Evolutionary conservation across 1,284 basidiomycete species (phyloP).

Genomic region (Rhodotorula sp.): DNA sequence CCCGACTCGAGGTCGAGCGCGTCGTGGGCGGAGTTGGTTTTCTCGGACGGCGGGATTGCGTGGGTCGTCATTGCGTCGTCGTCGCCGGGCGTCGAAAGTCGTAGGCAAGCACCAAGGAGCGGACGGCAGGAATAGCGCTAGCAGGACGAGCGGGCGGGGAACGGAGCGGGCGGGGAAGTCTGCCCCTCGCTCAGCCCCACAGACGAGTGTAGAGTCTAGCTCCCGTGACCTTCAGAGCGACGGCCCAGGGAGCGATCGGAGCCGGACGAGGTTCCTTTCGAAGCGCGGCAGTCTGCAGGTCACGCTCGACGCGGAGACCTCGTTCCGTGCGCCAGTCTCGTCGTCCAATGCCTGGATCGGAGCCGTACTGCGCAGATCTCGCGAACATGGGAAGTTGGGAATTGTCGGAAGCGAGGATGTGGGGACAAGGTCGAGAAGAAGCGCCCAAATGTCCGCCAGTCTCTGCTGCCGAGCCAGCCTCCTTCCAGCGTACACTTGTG

Average conservation of each 20-base stretch:
- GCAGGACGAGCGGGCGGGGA: neutral
- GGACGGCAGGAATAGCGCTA: neutral
- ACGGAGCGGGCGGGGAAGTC: neutral
- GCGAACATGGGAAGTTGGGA: too few species aligned
- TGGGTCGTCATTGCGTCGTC: neutral
- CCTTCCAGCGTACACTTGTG: too few species aligned
- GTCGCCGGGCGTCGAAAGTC: neutral
- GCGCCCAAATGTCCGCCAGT: too few species aligned
- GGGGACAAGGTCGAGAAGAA: too few species aligned
- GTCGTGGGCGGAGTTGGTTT: neutral
- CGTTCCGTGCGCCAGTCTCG: too few species aligned
- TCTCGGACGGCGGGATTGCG: conserved; percentile 2
- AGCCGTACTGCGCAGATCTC: too few species aligned
- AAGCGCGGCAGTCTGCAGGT: too few species aligned
- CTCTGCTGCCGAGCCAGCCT: too few species aligned
- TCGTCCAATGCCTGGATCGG: too few species aligned
- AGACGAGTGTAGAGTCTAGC: neutral
- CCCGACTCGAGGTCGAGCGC: conserved; percentile 7
- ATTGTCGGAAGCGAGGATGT: too few species aligned
- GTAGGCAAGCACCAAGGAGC: neutral
- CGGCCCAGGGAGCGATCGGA: neutral
- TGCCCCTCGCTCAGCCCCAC: neutral
- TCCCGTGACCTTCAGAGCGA: neutral
- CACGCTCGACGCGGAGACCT: too few species aligned
- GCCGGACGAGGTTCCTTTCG: neutral